Evolutionary conservation across 169 alveolate genomes (phyloP), one percentile per base, ranked within the genome.

Genomic region (Plasmodium falciparum): DNA sequence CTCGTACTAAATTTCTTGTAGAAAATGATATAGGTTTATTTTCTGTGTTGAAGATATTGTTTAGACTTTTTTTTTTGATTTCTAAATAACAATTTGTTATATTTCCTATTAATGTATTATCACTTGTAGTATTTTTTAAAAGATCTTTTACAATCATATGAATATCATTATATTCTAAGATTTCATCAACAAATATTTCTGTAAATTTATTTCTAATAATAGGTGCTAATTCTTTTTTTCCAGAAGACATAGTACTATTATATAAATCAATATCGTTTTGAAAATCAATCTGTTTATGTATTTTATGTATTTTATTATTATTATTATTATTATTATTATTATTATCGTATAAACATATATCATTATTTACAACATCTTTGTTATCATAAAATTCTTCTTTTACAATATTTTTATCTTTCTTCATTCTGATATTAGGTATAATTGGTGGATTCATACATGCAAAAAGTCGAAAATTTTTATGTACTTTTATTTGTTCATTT

Each of bases 391-490:
- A 26, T 6, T 26, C 50, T 56, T 49, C 69, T 49, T 45, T 69
- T 54, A 73, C 63, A 3, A 43, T 58, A 50, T 78, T 24, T 39
- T 67, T 76, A 65, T 70, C 73, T 24, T 52, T 70, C 17, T 73
- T 22, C 33, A 63, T 61, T 24, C 73, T 56, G 66, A 92, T 83
- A 8, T 86, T 88, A n/a, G 95, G 96, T 67, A 92, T 95, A 78
- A 91, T 92, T 13, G 98, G 98, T 17, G 99, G 99, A 91, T 99
- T 99, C 99, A 99, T 98, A 94, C 99, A 98, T 43, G 99, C 99
- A 72, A 99, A 98, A 13, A 99, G 88, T 56, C 99, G 95, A 91
- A 99, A 99, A 83, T 97, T 94, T 29, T 97, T 96, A 74, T 99
- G 99, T 33, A 96, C 95, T 74, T 94, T 93, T 17, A 98, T 95